Base-by-base conservation (phyloP, 305 asterid species). In the Fraxinus albicans region DNA sequence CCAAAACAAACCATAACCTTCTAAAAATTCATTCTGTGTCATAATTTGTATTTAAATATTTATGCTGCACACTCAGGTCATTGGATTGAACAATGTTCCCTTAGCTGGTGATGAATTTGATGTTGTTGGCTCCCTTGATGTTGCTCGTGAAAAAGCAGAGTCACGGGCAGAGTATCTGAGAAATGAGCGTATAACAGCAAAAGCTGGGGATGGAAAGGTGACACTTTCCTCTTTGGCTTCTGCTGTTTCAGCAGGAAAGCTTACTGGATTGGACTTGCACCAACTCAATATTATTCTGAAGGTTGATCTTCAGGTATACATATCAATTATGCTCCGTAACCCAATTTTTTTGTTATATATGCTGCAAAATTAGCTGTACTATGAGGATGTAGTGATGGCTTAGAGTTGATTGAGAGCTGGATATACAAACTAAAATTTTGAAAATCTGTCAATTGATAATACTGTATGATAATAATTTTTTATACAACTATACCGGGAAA, bases 51-150 rank as follows among this genome's bases (percentile, higher is more conserved):
- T 63, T 77, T 77, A 65, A 65, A 83, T 76, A 74, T 69, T 38
- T 50, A 65, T 79, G 47, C 31, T 79, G 53, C 84, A 82, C 79
- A 73, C 75, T 73, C 94, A 97, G 99, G 98, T 94, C 73, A 90
- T 90, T 85, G 99, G 99, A 86, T 86, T 97, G 82, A 91, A 90
- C 84, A 93, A 91, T 90, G 99, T 97, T 74, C 99, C 99, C 77
- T 89, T 86, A 82, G 99, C 99, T 67, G 99, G 99, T 76, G 99
- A 97, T 83, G 99, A 91, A 93, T 97, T 97, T 89, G 98, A 97
- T 86, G 96, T 95, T 70, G 97, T 95, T 79, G 88, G 77, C 72
- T 91, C 98, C 83, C 98, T 97, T 79, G 99, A 95, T 87, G 63
- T 86, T 83, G 99, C 99, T 84, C 94, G 98, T 83, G 93, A 91